These are phyloP conservation scores for Diplocarpon mali DNA, from an alignment of 2,329 filamentous ascomycete genomes.

Conservation along the genomic window DNA sequence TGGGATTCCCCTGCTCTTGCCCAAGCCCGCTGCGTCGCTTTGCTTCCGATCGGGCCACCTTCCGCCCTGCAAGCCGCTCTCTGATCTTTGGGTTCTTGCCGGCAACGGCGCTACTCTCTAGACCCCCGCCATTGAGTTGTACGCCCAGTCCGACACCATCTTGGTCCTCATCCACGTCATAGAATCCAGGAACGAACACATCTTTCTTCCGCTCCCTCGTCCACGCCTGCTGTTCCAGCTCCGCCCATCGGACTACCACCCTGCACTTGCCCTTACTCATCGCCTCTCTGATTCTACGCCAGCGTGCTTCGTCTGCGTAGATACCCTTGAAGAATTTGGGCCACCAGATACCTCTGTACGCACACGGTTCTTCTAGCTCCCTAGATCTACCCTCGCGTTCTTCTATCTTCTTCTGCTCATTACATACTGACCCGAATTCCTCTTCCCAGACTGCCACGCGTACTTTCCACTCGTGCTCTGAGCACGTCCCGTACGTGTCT, in stretches of 20 bases:
- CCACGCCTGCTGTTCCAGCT: background rate
- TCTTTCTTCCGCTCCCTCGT: background rate
- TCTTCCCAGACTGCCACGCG: background rate
- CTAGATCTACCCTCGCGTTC: background rate
- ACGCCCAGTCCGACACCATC: background rate
- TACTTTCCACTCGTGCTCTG: background rate
- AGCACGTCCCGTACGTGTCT: background rate
- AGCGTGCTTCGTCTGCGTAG: slow-evolving; percentile 11
- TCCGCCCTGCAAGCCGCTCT: background rate
- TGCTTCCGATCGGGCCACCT: background rate
- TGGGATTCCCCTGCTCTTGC: background rate
- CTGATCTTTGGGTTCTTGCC: background rate
- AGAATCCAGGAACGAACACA: background rate
- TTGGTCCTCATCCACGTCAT: background rate
- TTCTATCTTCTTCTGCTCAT: background rate
- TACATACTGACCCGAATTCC: background rate
- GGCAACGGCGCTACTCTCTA: background rate
- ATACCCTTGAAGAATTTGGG: slow-evolving; percentile 7
- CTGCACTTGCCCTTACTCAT: slow-evolving; percentile 20
- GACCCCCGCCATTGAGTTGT: background rate
- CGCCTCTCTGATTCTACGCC: slow-evolving; percentile 13
- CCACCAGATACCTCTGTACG: slow-evolving; percentile 17
- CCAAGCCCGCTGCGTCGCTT: background rate
- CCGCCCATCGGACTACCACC: slow-evolving; percentile 16
- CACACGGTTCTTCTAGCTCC: background rate